These are phyloP conservation scores for Metarhizium album DNA, from an alignment of 2,329 filamentous ascomycete genomes.

Conservation along the genomic window DNA sequence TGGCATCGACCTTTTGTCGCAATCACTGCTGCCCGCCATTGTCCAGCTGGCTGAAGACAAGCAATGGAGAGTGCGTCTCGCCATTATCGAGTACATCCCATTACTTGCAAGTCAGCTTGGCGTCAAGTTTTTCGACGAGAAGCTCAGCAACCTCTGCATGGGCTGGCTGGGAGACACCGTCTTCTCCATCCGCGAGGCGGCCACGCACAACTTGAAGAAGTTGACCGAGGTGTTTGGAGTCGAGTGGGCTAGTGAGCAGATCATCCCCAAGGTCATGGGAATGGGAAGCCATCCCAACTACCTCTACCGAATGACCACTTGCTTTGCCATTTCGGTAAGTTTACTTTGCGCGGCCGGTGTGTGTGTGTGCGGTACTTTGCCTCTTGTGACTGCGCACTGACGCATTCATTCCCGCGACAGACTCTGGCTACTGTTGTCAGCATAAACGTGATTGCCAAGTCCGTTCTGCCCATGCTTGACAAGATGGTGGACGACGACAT, in stretches of 20 bases:
- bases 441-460: constrained; percentile 83
- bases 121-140: constrained; percentile 96
- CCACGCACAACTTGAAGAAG: constrained; percentile 96
- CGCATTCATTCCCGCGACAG: constrained; percentile 32
- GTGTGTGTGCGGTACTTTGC: neutral
- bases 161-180: constrained; percentile 97
- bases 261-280: constrained; percentile 96
- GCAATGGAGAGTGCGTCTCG: constrained; percentile 95
- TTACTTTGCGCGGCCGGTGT: neutral
- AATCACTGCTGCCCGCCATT: constrained; percentile 92
- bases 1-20: constrained; percentile 91
- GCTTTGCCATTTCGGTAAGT: constrained; percentile 92
- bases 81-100: constrained; percentile 98
- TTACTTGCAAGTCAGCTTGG: constrained; percentile 90
- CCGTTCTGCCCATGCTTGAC: constrained; percentile 91
- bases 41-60: constrained; percentile 97
- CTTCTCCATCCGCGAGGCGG: constrained; percentile 95
- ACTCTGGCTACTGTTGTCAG: constrained; percentile 89
- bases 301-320: constrained; percentile 99
- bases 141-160: constrained; percentile 93
- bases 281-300: constrained; percentile 99
- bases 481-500: constrained; percentile 91
- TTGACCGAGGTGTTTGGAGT: constrained; percentile 97
- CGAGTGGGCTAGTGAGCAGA: constrained; percentile 92
- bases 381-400: neutral